phyloP scores from a whole-genome alignment of 1,284 basidiomycete genomes.

The Phylloboletellus chloephorus region DNA sequence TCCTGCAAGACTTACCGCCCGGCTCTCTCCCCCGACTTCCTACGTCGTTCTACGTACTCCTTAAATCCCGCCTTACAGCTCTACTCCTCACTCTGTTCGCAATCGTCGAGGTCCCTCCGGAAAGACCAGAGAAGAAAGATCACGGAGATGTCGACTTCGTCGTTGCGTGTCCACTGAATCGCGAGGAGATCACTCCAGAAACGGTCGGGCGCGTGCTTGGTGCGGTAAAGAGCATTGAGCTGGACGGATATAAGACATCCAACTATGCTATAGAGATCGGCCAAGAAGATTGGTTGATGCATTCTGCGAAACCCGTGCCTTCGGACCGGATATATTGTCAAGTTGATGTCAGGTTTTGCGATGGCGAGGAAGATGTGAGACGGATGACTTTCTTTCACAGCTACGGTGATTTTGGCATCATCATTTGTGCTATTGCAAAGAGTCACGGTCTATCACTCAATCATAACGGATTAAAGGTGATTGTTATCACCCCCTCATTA shows the following conservation, averaged over 20 bases:
- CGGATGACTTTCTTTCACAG: constrained; percentile 50
- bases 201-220: constrained; percentile 42
- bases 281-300: constrained; percentile 24
- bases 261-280: constrained; percentile 53
- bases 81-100: constrained; percentile 43
- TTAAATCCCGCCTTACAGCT: constrained; percentile 43
- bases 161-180: constrained; percentile 40
- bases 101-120: constrained; percentile 48
- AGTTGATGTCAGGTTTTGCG: constrained; percentile 60
- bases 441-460: constrained; percentile 48
- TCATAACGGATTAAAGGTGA: constrained; percentile 54
- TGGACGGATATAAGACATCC: constrained; percentile 50
- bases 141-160: constrained; percentile 65
- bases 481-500: constrained; percentile 5
- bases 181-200: constrained; percentile 33
- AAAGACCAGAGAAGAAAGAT: constrained; percentile 58
- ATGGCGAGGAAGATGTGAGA: constrained; percentile 43
- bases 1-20: constrained; percentile 40
- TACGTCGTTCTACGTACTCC: constrained; percentile 42
- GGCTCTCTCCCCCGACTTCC: constrained; percentile 56
- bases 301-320: constrained; percentile 15
- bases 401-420: constrained; percentile 68
- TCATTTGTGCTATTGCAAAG: constrained; percentile 49
- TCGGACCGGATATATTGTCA: constrained; percentile 39
- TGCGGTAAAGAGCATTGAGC: constrained; percentile 43